Evolutionary conservation across 352 stramenopile genomes (phyloP), one percentile per base, ranked within the genome.

Genomic region (Pythium utonaiense): DNA sequence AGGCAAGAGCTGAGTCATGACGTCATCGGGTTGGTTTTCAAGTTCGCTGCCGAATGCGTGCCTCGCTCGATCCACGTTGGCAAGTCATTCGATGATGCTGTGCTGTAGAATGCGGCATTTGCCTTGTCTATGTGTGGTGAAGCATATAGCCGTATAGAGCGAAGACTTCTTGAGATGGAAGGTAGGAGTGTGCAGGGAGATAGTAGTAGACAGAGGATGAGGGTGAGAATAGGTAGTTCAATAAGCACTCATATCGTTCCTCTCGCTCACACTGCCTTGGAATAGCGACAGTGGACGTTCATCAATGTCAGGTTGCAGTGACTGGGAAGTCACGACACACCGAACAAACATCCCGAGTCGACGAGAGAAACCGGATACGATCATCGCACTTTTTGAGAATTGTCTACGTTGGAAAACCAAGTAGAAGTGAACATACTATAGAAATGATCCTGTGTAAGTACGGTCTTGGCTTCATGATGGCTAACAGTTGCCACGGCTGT

Each of bases 371-470:
- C 41, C 41, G 22, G 41, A 49, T 30, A 30, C 22, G 19, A 30
- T 49, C 41, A 49, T 49, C 41, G 41, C 41, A 30, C 41, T 27
- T 49, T 30, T 30, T 49, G 41, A 44, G 36, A 44, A 44, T 44
- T 44, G 36, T 57, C 51, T 57, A 57, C 51, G 30, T 57, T 57
- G 51, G 51, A 57, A 57, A 57, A 57, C 51, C 51, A 57, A 57
- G 51, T 57, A 57, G 51, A 57, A 57, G 34, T 57, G 33, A 57
- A 30, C 51, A 30, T 48, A 57, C 51, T 57, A 57, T 57, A 57
- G 51, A 57, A 57, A 57, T 57, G 51, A 57, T 57, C 51, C 51
- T 57, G 51, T 48, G 19, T 47, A 44, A 57, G 51, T 57, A 57
- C 51, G 51, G 51, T 57, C 21, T 51, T 51, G 36, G 22, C 22